phyloP scores from a whole-genome alignment of 495 filamentous ascomycete species.

The Xylaria sp. region DNA sequence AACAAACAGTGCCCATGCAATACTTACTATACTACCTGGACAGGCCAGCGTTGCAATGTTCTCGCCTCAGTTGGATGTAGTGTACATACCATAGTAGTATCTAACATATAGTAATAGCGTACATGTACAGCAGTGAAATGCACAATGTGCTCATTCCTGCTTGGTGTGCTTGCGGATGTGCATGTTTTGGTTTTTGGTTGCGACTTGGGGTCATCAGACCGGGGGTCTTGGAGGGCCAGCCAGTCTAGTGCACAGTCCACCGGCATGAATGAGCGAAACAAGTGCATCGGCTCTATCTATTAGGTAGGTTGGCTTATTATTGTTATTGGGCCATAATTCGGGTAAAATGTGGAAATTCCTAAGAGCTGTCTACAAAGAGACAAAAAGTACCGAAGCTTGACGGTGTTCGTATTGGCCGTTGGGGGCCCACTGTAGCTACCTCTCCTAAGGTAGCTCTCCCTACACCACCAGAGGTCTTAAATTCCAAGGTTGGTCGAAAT shows the following conservation, averaged over 20 bases:
- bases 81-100: background rate
- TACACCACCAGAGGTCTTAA: background rate
- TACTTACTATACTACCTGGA: background rate
- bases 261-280: conserved; percentile 18
- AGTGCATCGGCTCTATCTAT: background rate
- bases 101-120: background rate
- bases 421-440: background rate
- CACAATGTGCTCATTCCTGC: conserved; percentile 40
- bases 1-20: background rate
- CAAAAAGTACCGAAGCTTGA: conserved; percentile 1
- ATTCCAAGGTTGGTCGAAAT: background rate
- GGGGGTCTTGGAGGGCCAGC: background rate
- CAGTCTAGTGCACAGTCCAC: conserved; percentile 9
- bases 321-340: conserved; percentile 38
- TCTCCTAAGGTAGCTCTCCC: too few species aligned
- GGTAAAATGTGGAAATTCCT: conserved; percentile 38
- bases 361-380: background rate
- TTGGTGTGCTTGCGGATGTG: conserved; percentile 27
- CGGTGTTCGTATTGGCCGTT: background rate
- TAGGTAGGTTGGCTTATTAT: background rate
- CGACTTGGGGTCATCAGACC: conserved; percentile 40
- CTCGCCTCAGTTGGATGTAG: conserved; percentile 5
- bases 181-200: conserved; percentile 38
- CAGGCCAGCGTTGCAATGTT: background rate
- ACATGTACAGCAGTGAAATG: conserved; percentile 27